These are phyloP conservation scores for Sclerotinia sclerotiorum DNA, from an alignment of 2,329 filamentous ascomycete genomes.

Conservation along the genomic window DNA sequence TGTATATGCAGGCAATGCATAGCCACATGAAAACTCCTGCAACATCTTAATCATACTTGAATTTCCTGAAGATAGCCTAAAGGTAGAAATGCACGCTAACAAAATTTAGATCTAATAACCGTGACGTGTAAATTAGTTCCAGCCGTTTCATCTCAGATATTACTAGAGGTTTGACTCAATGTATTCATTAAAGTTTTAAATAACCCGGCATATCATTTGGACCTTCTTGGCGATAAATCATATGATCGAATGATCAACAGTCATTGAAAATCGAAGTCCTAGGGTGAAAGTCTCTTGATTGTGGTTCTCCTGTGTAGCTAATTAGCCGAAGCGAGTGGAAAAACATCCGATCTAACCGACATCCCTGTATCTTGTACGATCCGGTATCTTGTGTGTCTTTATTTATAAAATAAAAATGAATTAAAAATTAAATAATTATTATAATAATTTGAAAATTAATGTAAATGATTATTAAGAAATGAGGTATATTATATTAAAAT, in stretches of 20 bases:
- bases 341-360: no score
- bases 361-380: no score
- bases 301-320: not conserved
- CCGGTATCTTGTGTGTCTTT: no score
- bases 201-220: not conserved
- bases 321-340: no score
- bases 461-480: no score
- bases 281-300: no score
- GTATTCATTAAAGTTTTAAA: not conserved
- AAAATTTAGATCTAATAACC: not conserved
- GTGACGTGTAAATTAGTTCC: not conserved
- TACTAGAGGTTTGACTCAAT: not conserved
- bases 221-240: not conserved
- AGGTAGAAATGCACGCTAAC: not conserved
- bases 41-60: not conserved
- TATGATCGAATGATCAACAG: not conserved
- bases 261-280: not conserved
- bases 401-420: no score
- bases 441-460: no score
- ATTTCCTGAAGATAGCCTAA: not conserved
- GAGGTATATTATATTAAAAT: no score
- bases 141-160: not conserved
- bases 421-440: no score
- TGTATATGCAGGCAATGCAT: not conserved
- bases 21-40: not conserved